phyloP scores from a whole-genome alignment of 352 stramenopile species.

The Globisporangium paroecandrum region DNA sequence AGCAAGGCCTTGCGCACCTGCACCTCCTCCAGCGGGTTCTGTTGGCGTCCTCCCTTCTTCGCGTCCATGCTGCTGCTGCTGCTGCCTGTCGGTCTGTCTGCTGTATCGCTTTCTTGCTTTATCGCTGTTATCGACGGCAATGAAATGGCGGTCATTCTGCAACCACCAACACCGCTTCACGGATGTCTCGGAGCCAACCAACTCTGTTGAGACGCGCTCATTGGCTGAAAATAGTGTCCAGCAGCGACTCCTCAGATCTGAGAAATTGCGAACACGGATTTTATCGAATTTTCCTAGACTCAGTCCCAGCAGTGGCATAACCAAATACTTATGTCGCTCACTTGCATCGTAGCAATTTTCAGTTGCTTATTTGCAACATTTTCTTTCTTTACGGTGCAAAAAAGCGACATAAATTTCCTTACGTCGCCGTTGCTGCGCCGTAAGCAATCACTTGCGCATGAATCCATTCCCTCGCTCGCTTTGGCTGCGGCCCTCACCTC shows the following conservation, averaged over 20 bases:
- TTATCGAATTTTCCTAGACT: too few species aligned
- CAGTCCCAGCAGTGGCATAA: too few species aligned
- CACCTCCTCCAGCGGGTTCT: slow-evolving; percentile 61
- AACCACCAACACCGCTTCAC: neutral
- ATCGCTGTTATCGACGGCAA: neutral
- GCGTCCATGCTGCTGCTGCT: slow-evolving; percentile 20
- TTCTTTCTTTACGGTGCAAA: too few species aligned
- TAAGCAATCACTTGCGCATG: too few species aligned
- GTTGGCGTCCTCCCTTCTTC: slow-evolving; percentile 52
- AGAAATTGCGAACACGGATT: neutral
- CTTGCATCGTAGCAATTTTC: too few species aligned
- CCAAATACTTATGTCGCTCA: too few species aligned
- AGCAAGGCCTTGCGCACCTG: slow-evolving; percentile 73
- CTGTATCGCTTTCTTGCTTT: neutral
- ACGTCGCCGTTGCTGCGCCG: too few species aligned
- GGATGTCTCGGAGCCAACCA: neutral
- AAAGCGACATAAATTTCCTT: too few species aligned
- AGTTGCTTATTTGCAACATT: too few species aligned
- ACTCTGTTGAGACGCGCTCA: neutral
- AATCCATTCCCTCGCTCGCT: neutral
- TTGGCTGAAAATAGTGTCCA: neutral
- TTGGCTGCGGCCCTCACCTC: neutral
- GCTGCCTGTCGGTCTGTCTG: neutral
- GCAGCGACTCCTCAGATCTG: neutral
- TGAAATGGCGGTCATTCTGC: neutral